Conservation (phyloP, 106 monocot species). For the Posidonia australis region DNA sequence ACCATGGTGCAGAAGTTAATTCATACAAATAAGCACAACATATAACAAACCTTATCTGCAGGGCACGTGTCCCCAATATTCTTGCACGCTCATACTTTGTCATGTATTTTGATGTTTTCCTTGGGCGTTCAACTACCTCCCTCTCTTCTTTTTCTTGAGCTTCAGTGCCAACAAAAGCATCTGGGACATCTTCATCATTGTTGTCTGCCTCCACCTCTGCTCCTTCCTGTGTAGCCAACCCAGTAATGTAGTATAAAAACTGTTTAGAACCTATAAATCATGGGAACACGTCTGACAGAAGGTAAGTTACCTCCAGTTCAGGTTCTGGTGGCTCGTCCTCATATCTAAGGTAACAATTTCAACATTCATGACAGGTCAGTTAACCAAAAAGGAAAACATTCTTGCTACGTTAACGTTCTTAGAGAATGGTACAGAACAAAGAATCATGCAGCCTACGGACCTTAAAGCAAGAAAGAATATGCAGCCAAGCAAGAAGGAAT, state of each 20-base stretch:
- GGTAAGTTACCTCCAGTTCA: slow-evolving; percentile 57
- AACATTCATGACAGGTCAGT: neutral
- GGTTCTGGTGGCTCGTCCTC: slow-evolving; percentile 97
- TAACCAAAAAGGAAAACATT: neutral
- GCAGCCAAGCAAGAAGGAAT: too few relatives aligned
- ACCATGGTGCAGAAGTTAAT: neutral
- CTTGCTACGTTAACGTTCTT: neutral
- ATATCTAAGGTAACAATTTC: slow-evolving; percentile 24
- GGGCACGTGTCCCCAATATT: slow-evolving; percentile 69
- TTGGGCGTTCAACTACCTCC: slow-evolving; percentile 23
- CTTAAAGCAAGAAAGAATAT: too few relatives aligned
- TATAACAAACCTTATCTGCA: slow-evolving; percentile 51
- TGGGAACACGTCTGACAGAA: neutral
- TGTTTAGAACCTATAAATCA: neutral
- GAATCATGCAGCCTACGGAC: too few relatives aligned
- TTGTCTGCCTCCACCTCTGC: slow-evolving; percentile 57
- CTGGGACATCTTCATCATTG: slow-evolving; percentile 67
- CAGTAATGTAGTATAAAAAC: neutral
- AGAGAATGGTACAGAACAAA: too few relatives aligned
- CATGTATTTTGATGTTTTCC: slow-evolving; percentile 78
- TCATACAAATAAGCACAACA: too few relatives aligned
- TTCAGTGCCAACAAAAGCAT: slow-evolving; percentile 22
- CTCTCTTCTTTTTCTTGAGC: slow-evolving; percentile 22
- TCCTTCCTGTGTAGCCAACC: slow-evolving; percentile 44
- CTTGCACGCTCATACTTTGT: slow-evolving; percentile 75